Evolutionary conservation across 805 yeast genomes (phyloP).

Genomic region (Pichia californica): DNA sequence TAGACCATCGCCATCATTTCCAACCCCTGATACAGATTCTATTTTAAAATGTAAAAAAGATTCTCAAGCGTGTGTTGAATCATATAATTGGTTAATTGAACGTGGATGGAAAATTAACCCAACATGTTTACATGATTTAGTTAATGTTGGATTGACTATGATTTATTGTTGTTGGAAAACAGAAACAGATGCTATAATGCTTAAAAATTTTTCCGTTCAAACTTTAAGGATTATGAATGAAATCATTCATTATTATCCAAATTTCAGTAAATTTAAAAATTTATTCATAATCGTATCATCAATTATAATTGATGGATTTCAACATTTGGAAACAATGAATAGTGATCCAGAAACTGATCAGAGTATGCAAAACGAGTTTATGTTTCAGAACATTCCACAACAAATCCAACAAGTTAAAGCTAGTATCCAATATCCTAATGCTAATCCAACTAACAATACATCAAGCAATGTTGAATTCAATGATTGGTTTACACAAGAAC

Average conservation of each 20-base stretch:
- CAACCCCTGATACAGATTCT: too few species aligned
- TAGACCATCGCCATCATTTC: too few species aligned
- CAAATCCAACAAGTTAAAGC: background rate
- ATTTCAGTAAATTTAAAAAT: conserved; percentile 15
- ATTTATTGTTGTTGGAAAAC: conserved; percentile 23
- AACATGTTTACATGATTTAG: conserved; percentile 17
- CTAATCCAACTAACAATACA: background rate
- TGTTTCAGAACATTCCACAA: background rate
- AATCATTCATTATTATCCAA: conserved; percentile 13
- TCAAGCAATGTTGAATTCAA: conserved; percentile 10
- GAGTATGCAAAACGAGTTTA: background rate
- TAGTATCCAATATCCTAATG: background rate
- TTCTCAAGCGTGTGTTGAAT: conserved; percentile 14
- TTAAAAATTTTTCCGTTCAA: conserved; percentile 14
- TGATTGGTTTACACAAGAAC: conserved; percentile 22
- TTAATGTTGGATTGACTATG: conserved; percentile 19
- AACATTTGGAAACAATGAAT: conserved; percentile 1
- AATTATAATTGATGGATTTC: conserved; percentile 16
- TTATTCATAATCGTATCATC: conserved; percentile 16
- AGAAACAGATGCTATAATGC: conserved; percentile 13
- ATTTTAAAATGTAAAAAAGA: too few species aligned
- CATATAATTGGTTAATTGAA: conserved; percentile 13
- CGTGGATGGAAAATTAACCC: conserved; percentile 17
- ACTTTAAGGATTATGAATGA: conserved; percentile 15
- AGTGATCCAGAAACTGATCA: background rate